Percentiles rank a stretch among this genome's conserved stretches.
phyloP scores from a whole-genome alignment of 1,284 basidiomycete species.

The Moniliophthora roreri region DNA sequence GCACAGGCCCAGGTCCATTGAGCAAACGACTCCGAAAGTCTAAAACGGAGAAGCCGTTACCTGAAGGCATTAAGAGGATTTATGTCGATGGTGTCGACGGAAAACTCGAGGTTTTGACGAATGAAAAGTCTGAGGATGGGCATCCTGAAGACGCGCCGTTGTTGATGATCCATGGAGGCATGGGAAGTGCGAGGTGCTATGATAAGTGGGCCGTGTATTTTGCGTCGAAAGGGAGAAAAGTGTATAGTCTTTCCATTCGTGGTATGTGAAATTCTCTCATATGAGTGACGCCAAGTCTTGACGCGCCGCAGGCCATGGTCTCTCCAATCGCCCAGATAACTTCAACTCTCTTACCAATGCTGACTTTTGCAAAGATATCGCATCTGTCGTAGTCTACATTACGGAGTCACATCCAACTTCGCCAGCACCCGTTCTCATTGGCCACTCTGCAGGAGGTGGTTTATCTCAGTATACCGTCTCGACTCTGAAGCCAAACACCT shows the following conservation, averaged over 20 bases:
- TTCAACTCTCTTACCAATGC: neutral
- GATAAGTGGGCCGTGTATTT: slow-evolving; percentile 2
- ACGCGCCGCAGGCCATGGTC: slow-evolving; percentile 1
- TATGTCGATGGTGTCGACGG: neutral
- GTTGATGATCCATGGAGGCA: slow-evolving; percentile 5
- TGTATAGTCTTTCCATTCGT: slow-evolving; percentile 3
- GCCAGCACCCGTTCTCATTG: slow-evolving; percentile 5
- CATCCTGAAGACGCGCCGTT: neutral
- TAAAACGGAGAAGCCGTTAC: neutral
- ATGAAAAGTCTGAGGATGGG: neutral
- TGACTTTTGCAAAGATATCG: neutral
- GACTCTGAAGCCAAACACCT: neutral
- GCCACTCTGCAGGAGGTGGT: slow-evolving; percentile 6
- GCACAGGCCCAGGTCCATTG: neutral
- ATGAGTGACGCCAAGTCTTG: neutral
- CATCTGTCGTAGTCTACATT: neutral
- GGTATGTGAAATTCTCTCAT: neutral
- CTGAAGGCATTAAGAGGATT: neutral
- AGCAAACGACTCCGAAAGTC: neutral
- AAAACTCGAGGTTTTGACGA: slow-evolving; percentile 6
- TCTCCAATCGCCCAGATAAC: slow-evolving; percentile 3
- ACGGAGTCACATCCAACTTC: neutral
- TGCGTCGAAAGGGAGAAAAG: neutral
- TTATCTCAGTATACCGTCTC: neutral
- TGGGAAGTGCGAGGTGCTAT: slow-evolving; percentile 9